These are phyloP conservation scores for Panellus pusillus DNA, from an alignment of 768 basidiomycete species.

Conservation along the genomic window DNA sequence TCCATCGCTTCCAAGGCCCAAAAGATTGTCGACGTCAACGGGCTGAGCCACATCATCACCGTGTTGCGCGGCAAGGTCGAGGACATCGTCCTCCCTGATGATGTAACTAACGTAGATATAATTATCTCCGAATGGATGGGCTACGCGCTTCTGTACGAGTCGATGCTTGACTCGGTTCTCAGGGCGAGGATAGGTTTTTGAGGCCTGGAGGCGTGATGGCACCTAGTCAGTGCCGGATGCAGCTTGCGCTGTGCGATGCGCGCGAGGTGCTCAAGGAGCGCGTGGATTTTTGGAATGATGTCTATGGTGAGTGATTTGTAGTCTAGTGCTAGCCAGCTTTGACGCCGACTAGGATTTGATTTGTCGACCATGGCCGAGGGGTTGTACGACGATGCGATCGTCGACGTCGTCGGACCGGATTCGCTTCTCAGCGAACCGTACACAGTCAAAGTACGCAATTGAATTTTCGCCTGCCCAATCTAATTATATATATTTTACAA, in stretches of 20 bases:
- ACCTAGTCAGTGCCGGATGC: slow-evolving; percentile 85
- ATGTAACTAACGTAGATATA: slow-evolving; percentile 78
- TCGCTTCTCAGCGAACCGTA: slow-evolving; percentile 63
- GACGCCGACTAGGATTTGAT: slow-evolving; percentile 68
- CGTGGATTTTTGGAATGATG: slow-evolving; percentile 85
- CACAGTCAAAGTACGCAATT: slow-evolving; percentile 58
- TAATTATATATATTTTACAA: not conserved
- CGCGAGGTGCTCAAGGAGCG: slow-evolving; percentile 76
- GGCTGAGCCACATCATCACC: slow-evolving; percentile 70
- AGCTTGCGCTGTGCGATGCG: slow-evolving; percentile 81
- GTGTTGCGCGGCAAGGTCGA: slow-evolving; percentile 93
- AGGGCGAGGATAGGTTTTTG: slow-evolving; percentile 87
- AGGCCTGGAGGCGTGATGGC: slow-evolving; percentile 80
- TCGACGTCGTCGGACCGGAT: slow-evolving; percentile 74
- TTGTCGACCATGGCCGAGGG: slow-evolving; percentile 77
- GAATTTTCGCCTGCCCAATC: not conserved
- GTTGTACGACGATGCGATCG: slow-evolving; percentile 77
- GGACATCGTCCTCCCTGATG: slow-evolving; percentile 75
- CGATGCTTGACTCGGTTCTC: slow-evolving; percentile 96
- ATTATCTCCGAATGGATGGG: slow-evolving; percentile 99
- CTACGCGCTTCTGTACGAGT: slow-evolving; percentile 88
- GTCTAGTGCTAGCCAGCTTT: not conserved
- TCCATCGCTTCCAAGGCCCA: slow-evolving; percentile 76
- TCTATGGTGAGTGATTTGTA: slow-evolving; percentile 66
- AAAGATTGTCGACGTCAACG: slow-evolving; percentile 77